Evolutionary conservation across 345 rosid genomes (phyloP).

Genomic region (Citrus hindsii): DNA sequence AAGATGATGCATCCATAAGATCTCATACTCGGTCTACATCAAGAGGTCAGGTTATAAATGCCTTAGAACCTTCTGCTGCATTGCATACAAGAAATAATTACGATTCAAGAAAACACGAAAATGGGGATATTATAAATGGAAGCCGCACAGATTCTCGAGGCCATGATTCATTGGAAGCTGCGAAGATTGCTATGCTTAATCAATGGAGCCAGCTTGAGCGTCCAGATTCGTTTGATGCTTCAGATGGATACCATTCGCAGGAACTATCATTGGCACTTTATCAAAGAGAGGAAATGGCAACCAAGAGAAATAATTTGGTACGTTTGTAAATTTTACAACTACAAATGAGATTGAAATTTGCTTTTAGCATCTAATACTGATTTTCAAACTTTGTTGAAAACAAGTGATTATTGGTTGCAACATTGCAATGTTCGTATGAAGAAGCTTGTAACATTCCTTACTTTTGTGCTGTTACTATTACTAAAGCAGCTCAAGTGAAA

Average conservation of each 20-base stretch:
- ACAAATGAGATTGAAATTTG: conserved; percentile 14
- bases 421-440: not conserved
- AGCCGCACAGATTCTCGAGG: conserved; percentile 47
- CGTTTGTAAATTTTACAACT: conserved; percentile 33
- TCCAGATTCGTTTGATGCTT: conserved; percentile 83
- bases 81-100: conserved; percentile 37
- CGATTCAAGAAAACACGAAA: conserved; percentile 44
- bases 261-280: conserved; percentile 70
- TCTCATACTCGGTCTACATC: conserved; percentile 62
- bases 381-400: conserved; percentile 8
- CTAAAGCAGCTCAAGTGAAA: not conserved
- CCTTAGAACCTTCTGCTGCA: conserved; percentile 43
- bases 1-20: conserved; percentile 50
- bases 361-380: conserved; percentile 13
- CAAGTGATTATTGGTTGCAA: conserved; percentile 1
- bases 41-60: conserved; percentile 51
- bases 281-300: conserved; percentile 61
- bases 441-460: not conserved
- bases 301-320: conserved; percentile 68
- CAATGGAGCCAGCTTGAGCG: conserved; percentile 79
- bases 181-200: conserved; percentile 55
- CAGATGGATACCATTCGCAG: conserved; percentile 85
- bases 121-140: conserved; percentile 27
- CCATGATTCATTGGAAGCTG: conserved; percentile 48
- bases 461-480: not conserved